These are phyloP conservation scores for Rhynchospora pubera DNA, from an alignment of 176 grass and related monocot species.

Conservation along the genomic window DNA sequence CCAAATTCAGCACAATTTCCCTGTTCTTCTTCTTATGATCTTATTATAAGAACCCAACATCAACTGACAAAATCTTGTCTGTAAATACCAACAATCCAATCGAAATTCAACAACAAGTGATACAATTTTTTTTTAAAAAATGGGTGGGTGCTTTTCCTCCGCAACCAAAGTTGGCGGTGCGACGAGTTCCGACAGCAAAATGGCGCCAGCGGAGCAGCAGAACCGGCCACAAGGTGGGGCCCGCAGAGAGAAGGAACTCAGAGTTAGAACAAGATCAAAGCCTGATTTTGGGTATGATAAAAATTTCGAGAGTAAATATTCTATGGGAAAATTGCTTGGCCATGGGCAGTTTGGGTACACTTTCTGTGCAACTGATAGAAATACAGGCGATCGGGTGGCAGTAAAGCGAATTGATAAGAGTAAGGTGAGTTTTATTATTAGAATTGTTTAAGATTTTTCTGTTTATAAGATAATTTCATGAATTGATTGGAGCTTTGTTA, in stretches of 20 bases:
- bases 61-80: background rate
- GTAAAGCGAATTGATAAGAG: constrained; percentile 98
- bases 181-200: constrained; percentile 7
- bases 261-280: background rate
- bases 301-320: constrained; percentile 68
- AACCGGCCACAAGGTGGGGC: background rate
- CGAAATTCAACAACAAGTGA: background rate
- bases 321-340: constrained; percentile 78
- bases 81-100: constrained; percentile 2
- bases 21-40: background rate
- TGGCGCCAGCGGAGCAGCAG: background rate
- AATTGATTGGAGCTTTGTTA: background rate
- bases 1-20: constrained; percentile 7
- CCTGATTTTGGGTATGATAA: constrained; percentile 74
- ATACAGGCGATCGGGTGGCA: constrained; percentile 60
- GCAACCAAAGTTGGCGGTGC: constrained; percentile 11
- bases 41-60: background rate
- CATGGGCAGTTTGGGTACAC: constrained; percentile 99
- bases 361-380: constrained; percentile 67
- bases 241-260: background rate
- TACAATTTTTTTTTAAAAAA: background rate
- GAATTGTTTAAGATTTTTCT: background rate
- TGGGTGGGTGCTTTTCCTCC: constrained; percentile 16
- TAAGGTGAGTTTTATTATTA: constrained; percentile 47
- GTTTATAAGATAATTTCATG: background rate